Conservation (phyloP, 345 rosid species). For the Hevea brasiliensis region DNA sequence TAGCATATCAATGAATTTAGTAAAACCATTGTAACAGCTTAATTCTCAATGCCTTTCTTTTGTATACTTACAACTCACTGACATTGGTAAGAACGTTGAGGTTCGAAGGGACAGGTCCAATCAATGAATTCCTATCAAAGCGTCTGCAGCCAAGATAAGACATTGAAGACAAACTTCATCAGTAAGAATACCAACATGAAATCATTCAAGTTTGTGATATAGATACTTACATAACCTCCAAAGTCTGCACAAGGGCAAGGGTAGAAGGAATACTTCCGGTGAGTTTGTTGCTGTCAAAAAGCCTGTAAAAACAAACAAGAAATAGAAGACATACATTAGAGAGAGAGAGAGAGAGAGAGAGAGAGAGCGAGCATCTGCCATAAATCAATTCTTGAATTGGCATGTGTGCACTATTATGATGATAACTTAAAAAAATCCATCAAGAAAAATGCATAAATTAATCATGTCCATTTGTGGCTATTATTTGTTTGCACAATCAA, state of each 20-base stretch:
- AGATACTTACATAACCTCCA: slow-evolving; percentile 75
- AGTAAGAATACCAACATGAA: not conserved
- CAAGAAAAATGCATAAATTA: not conserved
- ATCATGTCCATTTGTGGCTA: not conserved
- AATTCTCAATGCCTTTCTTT: not conserved
- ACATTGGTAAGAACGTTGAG: slow-evolving; percentile 58
- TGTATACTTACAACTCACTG: slow-evolving; percentile 59
- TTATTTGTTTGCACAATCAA: not conserved
- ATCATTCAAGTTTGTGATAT: not conserved
- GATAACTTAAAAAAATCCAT: not conserved
- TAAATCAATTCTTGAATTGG: not conserved
- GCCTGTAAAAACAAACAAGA: slow-evolving; percentile 40
- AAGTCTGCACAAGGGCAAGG: slow-evolving; percentile 54
- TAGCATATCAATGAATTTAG: not conserved
- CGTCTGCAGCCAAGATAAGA: slow-evolving; percentile 53
- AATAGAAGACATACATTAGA: not conserved
- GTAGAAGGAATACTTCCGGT: slow-evolving; percentile 54
- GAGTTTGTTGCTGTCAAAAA: slow-evolving; percentile 69
- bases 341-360: not conserved
- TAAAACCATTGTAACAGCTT: not conserved
- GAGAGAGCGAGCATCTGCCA: not conserved
- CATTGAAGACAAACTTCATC: not conserved
- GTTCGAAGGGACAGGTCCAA: slow-evolving; percentile 52
- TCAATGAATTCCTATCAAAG: slow-evolving; percentile 60
- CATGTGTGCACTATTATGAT: not conserved